Conservation (phyloP, 345 rosid species). For the Heritiera fomes region DNA sequence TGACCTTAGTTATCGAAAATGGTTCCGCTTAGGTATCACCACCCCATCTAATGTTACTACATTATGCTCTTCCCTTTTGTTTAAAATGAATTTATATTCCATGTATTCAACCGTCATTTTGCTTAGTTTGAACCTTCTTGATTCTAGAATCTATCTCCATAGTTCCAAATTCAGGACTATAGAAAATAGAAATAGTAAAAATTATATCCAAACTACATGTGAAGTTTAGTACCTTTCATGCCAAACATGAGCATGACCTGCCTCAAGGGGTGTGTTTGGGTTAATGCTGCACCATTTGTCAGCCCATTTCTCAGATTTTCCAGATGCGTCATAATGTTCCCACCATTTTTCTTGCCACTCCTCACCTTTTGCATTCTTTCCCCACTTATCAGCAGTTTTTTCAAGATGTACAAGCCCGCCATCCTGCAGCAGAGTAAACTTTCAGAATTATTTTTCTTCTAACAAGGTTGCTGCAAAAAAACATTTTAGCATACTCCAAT, state of each 20-base stretch:
- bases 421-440: slow-evolving; percentile 42
- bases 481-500: background rate
- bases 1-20: no score
- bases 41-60: no score
- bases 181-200: slow-evolving; percentile 4
- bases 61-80: no score
- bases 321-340: slow-evolving; percentile 87
- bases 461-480: slow-evolving; percentile 7
- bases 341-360: slow-evolving; percentile 98
- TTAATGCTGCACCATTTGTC: slow-evolving; percentile 95
- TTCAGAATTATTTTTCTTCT: slow-evolving; percentile 4
- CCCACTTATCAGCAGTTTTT: slow-evolving; percentile 98
- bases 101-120: no score
- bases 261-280: slow-evolving; percentile 71
- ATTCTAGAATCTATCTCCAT: no score
- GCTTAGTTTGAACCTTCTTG: no score
- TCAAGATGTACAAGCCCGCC: slow-evolving; percentile 73
- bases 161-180: background rate
- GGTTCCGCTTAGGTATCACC: no score
- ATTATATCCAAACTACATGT: slow-evolving; percentile 13
- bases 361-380: slow-evolving; percentile 77
- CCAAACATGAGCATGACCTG: slow-evolving; percentile 97
- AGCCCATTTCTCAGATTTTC: slow-evolving; percentile 92
- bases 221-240: slow-evolving; percentile 72
- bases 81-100: no score